A percentile compares a stretch with the other conserved stretches of the same genome.
phyloP scores from a whole-genome alignment of 306 rosid species.

The Echinosophora koreensis region DNA sequence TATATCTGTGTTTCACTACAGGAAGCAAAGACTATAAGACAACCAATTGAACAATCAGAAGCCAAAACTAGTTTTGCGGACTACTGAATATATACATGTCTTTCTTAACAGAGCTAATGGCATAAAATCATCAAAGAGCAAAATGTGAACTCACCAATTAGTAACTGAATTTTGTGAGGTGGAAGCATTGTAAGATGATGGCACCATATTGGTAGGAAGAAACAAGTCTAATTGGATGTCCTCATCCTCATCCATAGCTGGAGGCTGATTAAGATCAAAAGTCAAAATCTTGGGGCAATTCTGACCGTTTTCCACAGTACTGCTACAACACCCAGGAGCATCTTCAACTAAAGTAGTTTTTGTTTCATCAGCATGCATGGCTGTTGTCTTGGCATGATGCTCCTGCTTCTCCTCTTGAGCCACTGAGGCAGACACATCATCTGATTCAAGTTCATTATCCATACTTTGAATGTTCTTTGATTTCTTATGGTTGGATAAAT shows the following conservation, averaged over 20 bases:
- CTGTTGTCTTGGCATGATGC: background rate
- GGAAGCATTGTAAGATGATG: constrained; percentile 37
- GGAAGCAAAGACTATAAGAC: background rate
- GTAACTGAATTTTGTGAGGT: constrained; percentile 34
- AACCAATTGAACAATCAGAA: constrained; percentile 4
- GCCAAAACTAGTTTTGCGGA: background rate
- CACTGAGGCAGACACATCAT: background rate
- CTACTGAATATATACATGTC: background rate
- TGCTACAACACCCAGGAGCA: background rate
- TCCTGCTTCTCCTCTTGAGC: background rate
- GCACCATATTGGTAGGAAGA: background rate
- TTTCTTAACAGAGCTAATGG: background rate
- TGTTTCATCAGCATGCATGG: background rate
- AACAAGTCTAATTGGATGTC: constrained; percentile 35
- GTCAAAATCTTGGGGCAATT: constrained; percentile 11
- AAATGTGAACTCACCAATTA: background rate
- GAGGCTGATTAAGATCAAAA: constrained; percentile 66
- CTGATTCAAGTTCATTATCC: constrained; percentile 8
- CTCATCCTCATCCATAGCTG: constrained; percentile 49
- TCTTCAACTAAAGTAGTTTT: background rate
- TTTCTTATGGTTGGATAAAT: constrained; percentile 53
- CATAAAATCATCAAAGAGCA: background rate
- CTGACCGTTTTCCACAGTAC: background rate
- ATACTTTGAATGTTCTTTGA: constrained; percentile 2
- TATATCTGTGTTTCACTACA: background rate